phyloP scores from a whole-genome alignment of 2,329 filamentous ascomycete species.

The Fusarium nygamai region DNA sequence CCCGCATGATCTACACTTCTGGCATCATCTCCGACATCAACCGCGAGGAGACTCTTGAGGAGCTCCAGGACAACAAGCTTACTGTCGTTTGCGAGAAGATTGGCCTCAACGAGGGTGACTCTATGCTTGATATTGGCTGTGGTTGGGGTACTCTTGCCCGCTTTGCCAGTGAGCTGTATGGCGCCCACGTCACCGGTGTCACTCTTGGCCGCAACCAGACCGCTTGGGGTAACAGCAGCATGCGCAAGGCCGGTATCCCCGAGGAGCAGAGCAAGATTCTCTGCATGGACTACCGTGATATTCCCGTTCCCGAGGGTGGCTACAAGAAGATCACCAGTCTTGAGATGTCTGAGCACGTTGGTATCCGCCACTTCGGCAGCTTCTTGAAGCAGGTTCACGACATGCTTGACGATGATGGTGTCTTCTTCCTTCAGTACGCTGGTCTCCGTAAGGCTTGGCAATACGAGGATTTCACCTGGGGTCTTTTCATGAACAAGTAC shows the following conservation, averaged over 20 bases:
- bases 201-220: conserved; percentile 97
- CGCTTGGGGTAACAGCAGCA: conserved; percentile 91
- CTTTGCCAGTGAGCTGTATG: conserved; percentile 93
- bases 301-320: conserved; percentile 72
- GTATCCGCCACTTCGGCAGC: conserved; percentile 83
- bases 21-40: conserved; percentile 90
- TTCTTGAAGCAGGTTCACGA: conserved; percentile 91
- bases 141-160: conserved; percentile 97
- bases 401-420: conserved; percentile 96
- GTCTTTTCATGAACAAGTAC: conserved; percentile 99
- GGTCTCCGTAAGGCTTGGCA: conserved; percentile 96
- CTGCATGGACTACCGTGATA: conserved; percentile 98
- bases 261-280: conserved; percentile 92
- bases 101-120: conserved; percentile 80
- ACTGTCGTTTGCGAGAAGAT: conserved; percentile 97
- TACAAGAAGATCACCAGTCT: conserved; percentile 98
- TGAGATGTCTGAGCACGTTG: conserved; percentile 99
- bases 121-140: conserved; percentile 92
- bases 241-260: conserved; percentile 82
- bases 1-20: conserved; percentile 98
- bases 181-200: conserved; percentile 85
- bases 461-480: conserved; percentile 98
- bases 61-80: conserved; percentile 98
- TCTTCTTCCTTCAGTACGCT: conserved; percentile 95
- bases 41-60: conserved; percentile 88